These are phyloP conservation scores for Eremochloa ophiuroides DNA, from an alignment of 176 grass and related monocot genomes.

Conservation along the genomic window DNA sequence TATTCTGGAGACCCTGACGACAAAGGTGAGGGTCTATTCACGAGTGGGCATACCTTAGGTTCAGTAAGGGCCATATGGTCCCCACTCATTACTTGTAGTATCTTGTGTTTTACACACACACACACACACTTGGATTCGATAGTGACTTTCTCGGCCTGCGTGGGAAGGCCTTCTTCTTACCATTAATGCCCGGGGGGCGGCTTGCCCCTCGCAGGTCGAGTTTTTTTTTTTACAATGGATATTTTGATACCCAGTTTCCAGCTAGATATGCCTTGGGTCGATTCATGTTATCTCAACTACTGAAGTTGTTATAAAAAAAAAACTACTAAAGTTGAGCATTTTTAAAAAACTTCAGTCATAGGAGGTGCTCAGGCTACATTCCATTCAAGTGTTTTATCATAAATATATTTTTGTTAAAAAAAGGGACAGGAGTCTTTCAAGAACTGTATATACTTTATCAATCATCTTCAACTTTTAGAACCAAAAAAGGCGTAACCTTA, in stretches of 20 bases:
- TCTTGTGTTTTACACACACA: neutral
- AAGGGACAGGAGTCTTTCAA: neutral
- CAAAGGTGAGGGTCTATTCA: slow-evolving; percentile 40
- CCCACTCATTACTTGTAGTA: neutral
- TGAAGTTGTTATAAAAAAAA: too few relatives aligned
- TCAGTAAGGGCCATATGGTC: neutral
- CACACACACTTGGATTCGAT: neutral
- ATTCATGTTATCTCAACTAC: neutral
- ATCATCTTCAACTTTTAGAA: neutral
- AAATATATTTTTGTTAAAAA: neutral
- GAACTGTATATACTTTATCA: neutral
- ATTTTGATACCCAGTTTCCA: neutral
- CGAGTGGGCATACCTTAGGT: neutral
- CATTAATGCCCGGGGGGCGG: too few relatives aligned
- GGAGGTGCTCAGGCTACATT: neutral
- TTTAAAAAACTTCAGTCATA: neutral
- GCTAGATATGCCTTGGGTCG: neutral
- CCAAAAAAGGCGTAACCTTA: neutral
- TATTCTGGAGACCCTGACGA: slow-evolving; percentile 79
- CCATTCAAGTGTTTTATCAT: neutral
- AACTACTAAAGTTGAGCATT: neutral
- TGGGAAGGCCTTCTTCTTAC: too few relatives aligned
- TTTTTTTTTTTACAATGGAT: too few relatives aligned
- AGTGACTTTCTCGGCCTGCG: too few relatives aligned
- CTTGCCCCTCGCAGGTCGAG: too few relatives aligned